A percentile compares a stretch with the other conserved stretches of the same genome.
Evolutionary conservation across 2,329 filamentous ascomycete species (phyloP).

Genomic region (Monosporascus sp.): DNA sequence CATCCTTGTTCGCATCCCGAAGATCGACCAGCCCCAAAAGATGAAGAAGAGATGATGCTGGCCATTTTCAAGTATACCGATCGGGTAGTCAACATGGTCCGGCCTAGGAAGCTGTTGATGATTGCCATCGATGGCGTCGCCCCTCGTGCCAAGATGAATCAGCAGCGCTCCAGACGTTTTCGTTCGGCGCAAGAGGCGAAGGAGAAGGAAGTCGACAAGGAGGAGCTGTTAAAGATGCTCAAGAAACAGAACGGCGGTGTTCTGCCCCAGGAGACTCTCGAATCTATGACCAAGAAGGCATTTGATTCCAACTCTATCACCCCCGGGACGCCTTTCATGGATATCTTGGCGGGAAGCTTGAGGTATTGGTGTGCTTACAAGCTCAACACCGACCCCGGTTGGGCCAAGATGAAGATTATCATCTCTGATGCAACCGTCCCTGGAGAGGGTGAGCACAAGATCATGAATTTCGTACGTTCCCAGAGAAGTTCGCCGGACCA

Average conservation of each 20-base stretch:
- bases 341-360: slow-evolving; percentile 81
- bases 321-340: slow-evolving; percentile 97
- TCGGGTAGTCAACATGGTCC: slow-evolving; percentile 96
- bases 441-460: slow-evolving; percentile 98
- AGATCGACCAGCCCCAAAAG: slow-evolving; percentile 81
- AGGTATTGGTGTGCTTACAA: slow-evolving; percentile 98
- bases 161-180: slow-evolving; percentile 94
- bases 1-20: slow-evolving; percentile 98
- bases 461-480: slow-evolving; percentile 96
- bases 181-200: slow-evolving; percentile 89
- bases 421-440: slow-evolving; percentile 98
- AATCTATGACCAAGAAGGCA: slow-evolving; percentile 72
- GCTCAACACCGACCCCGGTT: slow-evolving; percentile 90
- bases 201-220: slow-evolving; percentile 88
- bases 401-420: slow-evolving; percentile 94
- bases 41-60: slow-evolving; percentile 99
- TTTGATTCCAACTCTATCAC: slow-evolving; percentile 89
- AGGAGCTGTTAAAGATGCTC: slow-evolving; percentile 79
- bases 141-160: slow-evolving; percentile 98
- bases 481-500: slow-evolving; percentile 87
- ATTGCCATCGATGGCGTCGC: slow-evolving; percentile 98
- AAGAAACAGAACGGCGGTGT: slow-evolving; percentile 69
- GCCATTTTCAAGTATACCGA: slow-evolving; percentile 99
- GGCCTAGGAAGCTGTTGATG: slow-evolving; percentile 91
- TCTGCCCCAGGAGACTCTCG: slow-evolving; percentile 55